phyloP scores from a whole-genome alignment of 2,329 filamentous ascomycete genomes.

The Botryotinia globosa region DNA sequence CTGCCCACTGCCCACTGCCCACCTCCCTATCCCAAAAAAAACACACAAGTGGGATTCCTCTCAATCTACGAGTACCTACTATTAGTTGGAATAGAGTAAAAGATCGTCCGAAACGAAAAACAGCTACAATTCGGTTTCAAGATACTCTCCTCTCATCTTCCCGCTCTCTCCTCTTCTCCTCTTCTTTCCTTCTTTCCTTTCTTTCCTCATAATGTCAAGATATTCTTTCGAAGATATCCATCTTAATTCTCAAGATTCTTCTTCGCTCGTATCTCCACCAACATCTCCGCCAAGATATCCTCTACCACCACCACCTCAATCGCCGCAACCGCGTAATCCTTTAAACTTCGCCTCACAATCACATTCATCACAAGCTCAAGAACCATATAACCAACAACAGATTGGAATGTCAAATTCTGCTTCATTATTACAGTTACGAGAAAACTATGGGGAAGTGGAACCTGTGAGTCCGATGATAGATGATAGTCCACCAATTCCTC shows the following conservation, averaged over 20 bases:
- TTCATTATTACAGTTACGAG: slow-evolving; percentile 9
- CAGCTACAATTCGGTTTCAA: background rate
- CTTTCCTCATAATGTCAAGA: slow-evolving; percentile 3
- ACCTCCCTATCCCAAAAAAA: background rate
- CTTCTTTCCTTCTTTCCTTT: background rate
- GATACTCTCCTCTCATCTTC: background rate
- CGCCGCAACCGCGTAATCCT: background rate
- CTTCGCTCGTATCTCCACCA: slow-evolving; percentile 7
- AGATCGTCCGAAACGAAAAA: slow-evolving; percentile 6
- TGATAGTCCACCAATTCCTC: slow-evolving; percentile 33
- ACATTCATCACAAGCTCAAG: background rate
- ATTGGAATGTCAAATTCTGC: slow-evolving; percentile 22
- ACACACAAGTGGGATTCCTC: background rate
- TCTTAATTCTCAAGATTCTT: slow-evolving; percentile 1
- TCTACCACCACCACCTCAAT: background rate
- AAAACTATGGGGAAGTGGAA: slow-evolving; percentile 24
- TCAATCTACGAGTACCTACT: background rate
- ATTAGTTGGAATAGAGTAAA: slow-evolving; percentile 7
- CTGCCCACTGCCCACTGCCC: background rate
- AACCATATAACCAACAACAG: slow-evolving; percentile 15
- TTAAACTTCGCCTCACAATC: background rate
- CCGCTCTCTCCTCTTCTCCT: too few species aligned
- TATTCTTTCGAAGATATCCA: slow-evolving; percentile 9
- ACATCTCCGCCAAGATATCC: background rate
- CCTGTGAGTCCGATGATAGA: slow-evolving; percentile 24